A percentile compares a stretch with the other conserved stretches of the same genome.
These are phyloP conservation scores for Phytophthora pisi DNA, from an alignment of 352 stramenopile species.

Conservation along the genomic window DNA sequence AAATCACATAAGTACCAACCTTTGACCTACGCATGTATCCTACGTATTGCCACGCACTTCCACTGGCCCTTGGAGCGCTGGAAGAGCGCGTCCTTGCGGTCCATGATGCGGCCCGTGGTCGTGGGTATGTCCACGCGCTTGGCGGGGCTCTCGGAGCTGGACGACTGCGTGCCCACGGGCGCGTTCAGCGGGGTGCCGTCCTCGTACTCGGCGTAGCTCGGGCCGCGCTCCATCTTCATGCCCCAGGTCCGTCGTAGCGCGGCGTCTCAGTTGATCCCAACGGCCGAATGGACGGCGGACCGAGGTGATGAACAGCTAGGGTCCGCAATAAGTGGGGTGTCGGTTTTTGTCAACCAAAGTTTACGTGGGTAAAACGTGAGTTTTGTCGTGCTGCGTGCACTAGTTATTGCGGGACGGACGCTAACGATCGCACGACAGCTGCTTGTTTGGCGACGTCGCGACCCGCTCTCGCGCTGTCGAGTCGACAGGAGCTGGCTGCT, in stretches of 20 bases:
- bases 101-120: slow-evolving; percentile 70
- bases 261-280: slow-evolving; percentile 14
- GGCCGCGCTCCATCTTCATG: slow-evolving; percentile 54
- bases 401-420: neutral
- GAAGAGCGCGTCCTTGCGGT: slow-evolving; percentile 68
- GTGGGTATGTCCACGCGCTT: slow-evolving; percentile 36
- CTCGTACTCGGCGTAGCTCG: slow-evolving; percentile 59
- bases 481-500: neutral
- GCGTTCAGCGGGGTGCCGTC: slow-evolving; percentile 23
- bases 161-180: slow-evolving; percentile 12
- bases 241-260: neutral
- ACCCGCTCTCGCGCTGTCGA: no score
- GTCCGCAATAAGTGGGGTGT: slow-evolving; percentile 3
- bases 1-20: slow-evolving; percentile 6
- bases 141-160: slow-evolving; percentile 24
- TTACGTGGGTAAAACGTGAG: neutral
- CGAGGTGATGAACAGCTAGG: neutral
- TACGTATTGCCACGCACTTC: slow-evolving; percentile 54
- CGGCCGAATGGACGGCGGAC: slow-evolving; percentile 16
- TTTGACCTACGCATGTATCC: neutral
- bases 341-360: slow-evolving; percentile 16
- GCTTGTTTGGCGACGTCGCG: neutral
- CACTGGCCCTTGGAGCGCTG: slow-evolving; percentile 77
- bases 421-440: neutral
- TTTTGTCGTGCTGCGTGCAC: neutral